Conservation (phyloP, 345 rosid genomes). For the Adansonia digitata region DNA sequence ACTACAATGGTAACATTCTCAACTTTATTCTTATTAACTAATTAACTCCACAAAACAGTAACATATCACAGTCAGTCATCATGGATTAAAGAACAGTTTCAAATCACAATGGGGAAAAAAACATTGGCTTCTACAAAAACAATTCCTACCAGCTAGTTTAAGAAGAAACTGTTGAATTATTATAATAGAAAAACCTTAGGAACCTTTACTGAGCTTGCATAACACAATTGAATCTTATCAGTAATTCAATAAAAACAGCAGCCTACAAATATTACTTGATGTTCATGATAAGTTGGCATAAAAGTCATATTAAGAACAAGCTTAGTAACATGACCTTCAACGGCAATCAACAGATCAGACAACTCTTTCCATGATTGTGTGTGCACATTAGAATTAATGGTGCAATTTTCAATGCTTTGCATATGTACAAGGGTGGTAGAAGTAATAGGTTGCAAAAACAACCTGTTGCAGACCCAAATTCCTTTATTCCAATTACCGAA, state of each 20-base stretch:
- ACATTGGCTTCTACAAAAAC: background rate
- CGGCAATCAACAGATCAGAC: background rate
- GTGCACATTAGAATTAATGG: background rate
- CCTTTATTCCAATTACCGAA: background rate
- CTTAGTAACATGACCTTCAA: background rate
- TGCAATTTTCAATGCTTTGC: background rate
- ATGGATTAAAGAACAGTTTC: background rate
- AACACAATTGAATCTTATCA: background rate
- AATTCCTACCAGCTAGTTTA: background rate
- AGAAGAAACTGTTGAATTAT: background rate
- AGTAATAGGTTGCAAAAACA: background rate
- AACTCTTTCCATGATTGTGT: background rate
- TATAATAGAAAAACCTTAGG: background rate
- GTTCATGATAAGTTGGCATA: background rate
- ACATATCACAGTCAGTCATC: background rate
- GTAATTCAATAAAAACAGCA: background rate
- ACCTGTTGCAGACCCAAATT: background rate
- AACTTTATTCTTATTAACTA: background rate
- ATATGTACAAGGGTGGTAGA: background rate
- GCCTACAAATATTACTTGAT: background rate
- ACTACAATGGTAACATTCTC: background rate
- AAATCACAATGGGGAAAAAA: background rate
- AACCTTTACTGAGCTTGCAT: background rate
- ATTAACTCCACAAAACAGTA: background rate
- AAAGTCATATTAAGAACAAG: background rate